These are phyloP conservation scores for Lepidium sativum DNA, from an alignment of 345 rosid genomes.

Conservation along the genomic window DNA sequence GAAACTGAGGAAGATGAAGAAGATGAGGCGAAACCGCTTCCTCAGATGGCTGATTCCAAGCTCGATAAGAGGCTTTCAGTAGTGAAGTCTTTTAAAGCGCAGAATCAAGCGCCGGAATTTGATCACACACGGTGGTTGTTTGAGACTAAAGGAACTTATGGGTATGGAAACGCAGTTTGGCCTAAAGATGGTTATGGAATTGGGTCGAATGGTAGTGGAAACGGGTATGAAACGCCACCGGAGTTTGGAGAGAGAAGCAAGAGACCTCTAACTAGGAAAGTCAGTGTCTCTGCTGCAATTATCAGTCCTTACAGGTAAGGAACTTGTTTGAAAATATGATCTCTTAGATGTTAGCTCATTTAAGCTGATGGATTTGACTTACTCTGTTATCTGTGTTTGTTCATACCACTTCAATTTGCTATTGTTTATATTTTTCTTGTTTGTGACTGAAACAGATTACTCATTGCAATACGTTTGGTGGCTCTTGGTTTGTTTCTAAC, in stretches of 20 bases:
- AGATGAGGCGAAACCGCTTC: slow-evolving; percentile 61
- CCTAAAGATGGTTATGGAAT: slow-evolving; percentile 67
- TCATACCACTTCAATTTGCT: neutral
- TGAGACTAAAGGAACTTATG: slow-evolving; percentile 79
- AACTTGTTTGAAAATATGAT: neutral
- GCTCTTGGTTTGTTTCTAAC: slow-evolving; percentile 62
- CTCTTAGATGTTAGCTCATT: neutral
- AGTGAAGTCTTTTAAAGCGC: slow-evolving; percentile 60
- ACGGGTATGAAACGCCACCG: slow-evolving; percentile 62
- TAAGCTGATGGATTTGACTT: neutral
- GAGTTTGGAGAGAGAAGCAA: slow-evolving; percentile 54
- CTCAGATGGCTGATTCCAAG: slow-evolving; percentile 44
- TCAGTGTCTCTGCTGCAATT: slow-evolving; percentile 54
- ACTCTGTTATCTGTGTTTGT: neutral
- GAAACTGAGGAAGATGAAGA: slow-evolving; percentile 39
- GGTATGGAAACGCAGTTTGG: slow-evolving; percentile 78
- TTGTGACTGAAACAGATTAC: slow-evolving; percentile 34
- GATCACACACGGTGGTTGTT: slow-evolving; percentile 77
- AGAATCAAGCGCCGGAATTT: slow-evolving; percentile 54
- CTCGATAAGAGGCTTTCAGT: slow-evolving; percentile 62
- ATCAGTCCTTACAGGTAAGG: slow-evolving; percentile 65
- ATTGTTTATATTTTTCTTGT: neutral
- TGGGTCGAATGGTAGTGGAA: slow-evolving; percentile 39
- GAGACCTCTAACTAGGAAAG: slow-evolving; percentile 62
- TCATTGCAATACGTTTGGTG: slow-evolving; percentile 43